Evolutionary conservation across 495 filamentous ascomycete genomes (phyloP).

Genomic region (Talaromyces liani): DNA sequence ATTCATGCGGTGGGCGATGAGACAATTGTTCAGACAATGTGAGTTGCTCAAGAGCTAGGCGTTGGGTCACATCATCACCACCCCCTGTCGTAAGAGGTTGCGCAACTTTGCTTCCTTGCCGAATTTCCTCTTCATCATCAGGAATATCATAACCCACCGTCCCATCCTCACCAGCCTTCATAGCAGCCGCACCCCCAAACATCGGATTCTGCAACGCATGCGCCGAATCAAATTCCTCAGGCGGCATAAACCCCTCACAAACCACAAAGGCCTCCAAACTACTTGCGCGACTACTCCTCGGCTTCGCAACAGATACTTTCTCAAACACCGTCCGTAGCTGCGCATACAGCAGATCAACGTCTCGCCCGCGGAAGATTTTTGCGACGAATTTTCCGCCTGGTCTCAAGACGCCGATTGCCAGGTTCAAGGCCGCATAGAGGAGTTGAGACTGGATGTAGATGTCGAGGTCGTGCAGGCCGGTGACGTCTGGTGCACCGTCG

Average conservation of each 20-base stretch:
- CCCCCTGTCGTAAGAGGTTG: background rate
- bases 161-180: slow-evolving; percentile 43
- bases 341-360: slow-evolving; percentile 86
- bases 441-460: slow-evolving; percentile 97
- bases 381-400: slow-evolving; percentile 95
- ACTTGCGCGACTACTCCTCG: slow-evolving; percentile 83
- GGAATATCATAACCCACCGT: slow-evolving; percentile 57
- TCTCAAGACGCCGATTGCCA: slow-evolving; percentile 82
- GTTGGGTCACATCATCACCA: background rate
- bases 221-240: slow-evolving; percentile 23
- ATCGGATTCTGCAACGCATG: slow-evolving; percentile 39
- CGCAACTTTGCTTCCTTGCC: background rate
- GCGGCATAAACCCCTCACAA: slow-evolving; percentile 74
- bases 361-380: slow-evolving; percentile 92
- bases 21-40: background rate
- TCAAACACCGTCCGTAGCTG: slow-evolving; percentile 88
- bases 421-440: slow-evolving; percentile 85
- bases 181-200: slow-evolving; percentile 32
- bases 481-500: slow-evolving; percentile 94
- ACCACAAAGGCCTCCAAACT: slow-evolving; percentile 96
- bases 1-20: background rate
- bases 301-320: slow-evolving; percentile 83
- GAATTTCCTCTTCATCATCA: slow-evolving; percentile 31
- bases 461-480: slow-evolving; percentile 91
- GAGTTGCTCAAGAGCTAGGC: slow-evolving; percentile 3